phyloP scores from a whole-genome alignment of 129 eudicot species.

The Arctium minus region DNA sequence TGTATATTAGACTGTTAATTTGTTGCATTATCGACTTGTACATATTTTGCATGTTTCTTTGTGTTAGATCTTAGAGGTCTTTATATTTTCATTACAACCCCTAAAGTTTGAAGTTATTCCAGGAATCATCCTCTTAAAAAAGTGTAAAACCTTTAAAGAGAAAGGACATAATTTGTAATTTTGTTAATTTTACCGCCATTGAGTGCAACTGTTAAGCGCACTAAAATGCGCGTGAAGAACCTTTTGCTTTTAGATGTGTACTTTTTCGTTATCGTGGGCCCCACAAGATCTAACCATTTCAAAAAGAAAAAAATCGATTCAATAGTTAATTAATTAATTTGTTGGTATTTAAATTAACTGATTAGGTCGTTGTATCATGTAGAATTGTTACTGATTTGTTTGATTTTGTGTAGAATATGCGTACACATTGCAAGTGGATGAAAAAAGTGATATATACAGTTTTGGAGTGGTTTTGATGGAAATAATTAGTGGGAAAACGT shows the following conservation, averaged over 20 bases:
- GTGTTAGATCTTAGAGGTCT: constrained; percentile 11
- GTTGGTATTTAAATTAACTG: not conserved
- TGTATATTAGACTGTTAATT: not conserved
- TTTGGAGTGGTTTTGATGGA: constrained; percentile 90
- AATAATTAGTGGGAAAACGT: constrained; percentile 75
- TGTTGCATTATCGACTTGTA: not conserved
- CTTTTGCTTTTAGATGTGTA: constrained; percentile 29
- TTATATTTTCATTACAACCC: not conserved
- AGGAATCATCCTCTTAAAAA: not conserved
- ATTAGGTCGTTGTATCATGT: no score
- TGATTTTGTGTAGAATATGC: constrained; percentile 66
- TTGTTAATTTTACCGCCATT: constrained; percentile 36
- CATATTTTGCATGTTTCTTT: constrained; percentile 11
- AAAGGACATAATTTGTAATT: constrained; percentile 4
- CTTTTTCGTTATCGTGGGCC: constrained; percentile 23
- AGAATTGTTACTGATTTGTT: not conserved
- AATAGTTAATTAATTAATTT: not conserved
- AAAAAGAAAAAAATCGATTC: not conserved
- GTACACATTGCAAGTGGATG: constrained; percentile 96
- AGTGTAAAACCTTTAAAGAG: not conserved
- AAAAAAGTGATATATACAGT: constrained; percentile 93
- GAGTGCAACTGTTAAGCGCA: constrained; percentile 27
- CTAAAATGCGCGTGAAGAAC: constrained; percentile 47
- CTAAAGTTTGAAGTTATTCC: not conserved
- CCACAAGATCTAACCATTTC: constrained; percentile 22